phyloP scores from a whole-genome alignment of 1,284 basidiomycete species.

The Vanrija sp. region DNA sequence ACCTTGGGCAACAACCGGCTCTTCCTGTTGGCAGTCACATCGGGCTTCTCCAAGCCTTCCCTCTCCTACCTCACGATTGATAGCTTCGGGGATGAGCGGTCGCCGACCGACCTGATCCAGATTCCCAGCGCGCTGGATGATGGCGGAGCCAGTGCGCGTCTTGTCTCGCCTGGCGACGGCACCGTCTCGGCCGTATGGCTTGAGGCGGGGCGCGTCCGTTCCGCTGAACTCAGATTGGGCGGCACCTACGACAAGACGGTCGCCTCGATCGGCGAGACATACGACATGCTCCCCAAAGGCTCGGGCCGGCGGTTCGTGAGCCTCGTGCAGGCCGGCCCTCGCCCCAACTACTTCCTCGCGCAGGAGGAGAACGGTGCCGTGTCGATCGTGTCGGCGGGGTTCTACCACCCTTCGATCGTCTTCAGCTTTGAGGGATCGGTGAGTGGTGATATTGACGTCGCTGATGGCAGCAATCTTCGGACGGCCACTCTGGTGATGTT shows the following conservation, averaged over 20 bases:
- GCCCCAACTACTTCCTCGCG: conserved; percentile 46
- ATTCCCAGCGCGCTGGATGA: conserved; percentile 58
- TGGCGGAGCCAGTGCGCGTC: conserved; percentile 24
- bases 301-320: conserved; percentile 22
- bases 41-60: conserved; percentile 60
- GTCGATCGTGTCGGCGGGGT: too few species aligned
- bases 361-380: conserved; percentile 57
- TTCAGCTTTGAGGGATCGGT: conserved; percentile 63
- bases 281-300: conserved; percentile 50
- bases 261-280: conserved; percentile 53
- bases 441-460: conserved; percentile 27
- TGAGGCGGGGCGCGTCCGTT: conserved; percentile 57
- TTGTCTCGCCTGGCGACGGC: conserved; percentile 21
- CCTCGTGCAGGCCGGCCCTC: conserved; percentile 39
- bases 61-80: conserved; percentile 65
- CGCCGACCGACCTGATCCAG: conserved; percentile 55
- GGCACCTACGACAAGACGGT: too few species aligned
- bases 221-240: conserved; percentile 19
- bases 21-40: conserved; percentile 66
- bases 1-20: conserved; percentile 56
- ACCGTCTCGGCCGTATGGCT: conserved; percentile 61
- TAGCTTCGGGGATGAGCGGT: conserved; percentile 57
- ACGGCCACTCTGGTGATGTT: conserved; percentile 3
- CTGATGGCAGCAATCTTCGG: neutral
- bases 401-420: too few species aligned